A percentile compares a stretch with the other conserved stretches of the same genome.
These are phyloP conservation scores for Bacterosira constricta DNA, from an alignment of 108 stramenopile species.

Conservation along the genomic window DNA sequence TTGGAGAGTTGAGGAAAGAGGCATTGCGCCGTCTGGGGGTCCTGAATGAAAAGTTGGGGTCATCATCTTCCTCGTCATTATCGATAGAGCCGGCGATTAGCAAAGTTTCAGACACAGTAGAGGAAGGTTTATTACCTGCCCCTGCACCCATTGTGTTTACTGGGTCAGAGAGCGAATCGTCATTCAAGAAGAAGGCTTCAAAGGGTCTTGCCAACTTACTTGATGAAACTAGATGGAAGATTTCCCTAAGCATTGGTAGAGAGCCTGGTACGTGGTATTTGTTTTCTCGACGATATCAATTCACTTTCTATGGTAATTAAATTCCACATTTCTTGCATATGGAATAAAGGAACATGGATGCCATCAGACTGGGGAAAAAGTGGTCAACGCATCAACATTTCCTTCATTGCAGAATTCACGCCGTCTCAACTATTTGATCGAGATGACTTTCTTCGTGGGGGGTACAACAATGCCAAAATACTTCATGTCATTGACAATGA, in stretches of 20 bases:
- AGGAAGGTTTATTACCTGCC: slow-evolving; percentile 22
- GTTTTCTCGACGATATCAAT: not conserved
- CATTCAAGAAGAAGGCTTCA: slow-evolving; percentile 12
- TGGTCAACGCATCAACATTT: slow-evolving; percentile 63
- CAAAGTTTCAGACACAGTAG: not conserved
- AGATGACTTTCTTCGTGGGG: slow-evolving; percentile 68
- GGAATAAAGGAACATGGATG: slow-evolving; percentile 75
- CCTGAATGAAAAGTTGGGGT: slow-evolving; percentile 47
- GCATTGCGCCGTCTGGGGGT: slow-evolving; percentile 60
- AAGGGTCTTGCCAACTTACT: slow-evolving; percentile 29
- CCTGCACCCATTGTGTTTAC: slow-evolving; percentile 22
- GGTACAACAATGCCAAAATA: slow-evolving; percentile 55
- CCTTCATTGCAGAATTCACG: slow-evolving; percentile 67
- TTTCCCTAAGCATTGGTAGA: slow-evolving; percentile 70
- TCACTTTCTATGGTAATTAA: not conserved
- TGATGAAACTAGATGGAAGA: slow-evolving; percentile 68
- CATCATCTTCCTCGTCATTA: not conserved
- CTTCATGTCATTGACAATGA: slow-evolving; percentile 46
- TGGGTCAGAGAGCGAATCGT: not conserved
- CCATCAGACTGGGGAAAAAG: slow-evolving; percentile 73
- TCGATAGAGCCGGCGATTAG: not conserved
- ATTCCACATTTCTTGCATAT: not conserved
- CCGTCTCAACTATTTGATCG: slow-evolving; percentile 56
- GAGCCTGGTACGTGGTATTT: slow-evolving; percentile 40
- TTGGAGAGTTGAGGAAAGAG: slow-evolving; percentile 65